These are phyloP conservation scores for Tetrapisispora pingtungensis DNA, from an alignment of 805 yeast genomes.

Conservation along the genomic window DNA sequence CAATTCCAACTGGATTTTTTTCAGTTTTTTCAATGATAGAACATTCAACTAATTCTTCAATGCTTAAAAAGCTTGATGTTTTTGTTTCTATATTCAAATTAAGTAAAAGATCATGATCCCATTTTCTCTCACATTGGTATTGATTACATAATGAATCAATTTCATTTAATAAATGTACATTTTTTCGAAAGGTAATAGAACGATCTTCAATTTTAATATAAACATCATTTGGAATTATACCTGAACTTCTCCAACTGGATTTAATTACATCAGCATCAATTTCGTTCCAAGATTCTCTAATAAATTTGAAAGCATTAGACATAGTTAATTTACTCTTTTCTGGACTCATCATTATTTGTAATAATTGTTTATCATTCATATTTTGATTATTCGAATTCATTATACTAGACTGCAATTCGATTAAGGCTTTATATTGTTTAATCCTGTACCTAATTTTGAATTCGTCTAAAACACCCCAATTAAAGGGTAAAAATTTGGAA, in stretches of 20 bases:
- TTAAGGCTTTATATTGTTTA: slow-evolving; percentile 40
- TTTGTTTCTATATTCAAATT: slow-evolving; percentile 39
- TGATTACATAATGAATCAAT: slow-evolving; percentile 36
- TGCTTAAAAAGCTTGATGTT: slow-evolving; percentile 40
- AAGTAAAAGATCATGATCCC: slow-evolving; percentile 47
- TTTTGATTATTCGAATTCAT: neutral
- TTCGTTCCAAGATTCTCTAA: slow-evolving; percentile 46
- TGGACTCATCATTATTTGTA: slow-evolving; percentile 17
- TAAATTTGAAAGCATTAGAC: slow-evolving; percentile 48
- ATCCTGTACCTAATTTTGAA: slow-evolving; percentile 48
- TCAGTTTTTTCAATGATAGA: slow-evolving; percentile 30
- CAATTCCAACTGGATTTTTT: slow-evolving; percentile 3
- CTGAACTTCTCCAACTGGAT: slow-evolving; percentile 37
- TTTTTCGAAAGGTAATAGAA: slow-evolving; percentile 26
- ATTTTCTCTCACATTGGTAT: slow-evolving; percentile 42
- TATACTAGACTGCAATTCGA: slow-evolving; percentile 21
- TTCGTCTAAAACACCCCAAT: slow-evolving; percentile 55
- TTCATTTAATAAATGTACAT: slow-evolving; percentile 32
- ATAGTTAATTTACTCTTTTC: slow-evolving; percentile 40
- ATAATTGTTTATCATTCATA: slow-evolving; percentile 6
- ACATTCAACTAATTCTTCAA: slow-evolving; percentile 51
- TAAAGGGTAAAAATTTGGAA: slow-evolving; percentile 46
- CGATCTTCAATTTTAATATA: slow-evolving; percentile 22
- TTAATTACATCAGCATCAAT: slow-evolving; percentile 31
- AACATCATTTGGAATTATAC: slow-evolving; percentile 30